Evolutionary conservation across 2,329 filamentous ascomycete genomes (phyloP).

Genomic region (Fusarium piperis): DNA sequence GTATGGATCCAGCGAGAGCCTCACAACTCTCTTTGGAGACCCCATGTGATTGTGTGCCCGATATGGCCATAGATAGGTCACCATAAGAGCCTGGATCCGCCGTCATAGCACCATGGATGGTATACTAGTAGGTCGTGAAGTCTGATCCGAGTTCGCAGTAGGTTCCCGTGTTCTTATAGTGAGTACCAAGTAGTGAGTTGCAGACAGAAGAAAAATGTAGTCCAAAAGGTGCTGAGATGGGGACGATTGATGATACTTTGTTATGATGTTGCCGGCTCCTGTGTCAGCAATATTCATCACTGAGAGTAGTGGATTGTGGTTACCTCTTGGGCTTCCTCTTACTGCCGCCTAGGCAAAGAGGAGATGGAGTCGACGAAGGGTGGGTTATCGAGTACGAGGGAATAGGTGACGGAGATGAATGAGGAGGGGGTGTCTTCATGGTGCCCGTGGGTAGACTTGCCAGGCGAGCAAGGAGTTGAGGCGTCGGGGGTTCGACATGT

Average conservation of each 20-base stretch:
- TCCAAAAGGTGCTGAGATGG: not conserved
- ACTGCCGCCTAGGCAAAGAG: not conserved
- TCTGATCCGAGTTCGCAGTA: not conserved
- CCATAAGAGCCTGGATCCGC: not conserved
- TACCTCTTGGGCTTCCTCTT: not conserved
- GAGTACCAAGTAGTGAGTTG: not conserved
- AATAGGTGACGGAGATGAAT: not conserved
- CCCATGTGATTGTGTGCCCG: not conserved
- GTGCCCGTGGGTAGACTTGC: not conserved
- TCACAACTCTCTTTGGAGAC: not conserved
- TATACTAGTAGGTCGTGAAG: not conserved
- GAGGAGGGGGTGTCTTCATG: not conserved
- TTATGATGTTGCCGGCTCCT: not conserved
- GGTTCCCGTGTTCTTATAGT: not conserved
- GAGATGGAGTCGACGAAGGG: not conserved
- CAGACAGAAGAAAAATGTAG: not conserved
- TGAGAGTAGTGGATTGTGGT: not conserved
- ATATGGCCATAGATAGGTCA: not conserved
- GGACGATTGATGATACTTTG: not conserved
- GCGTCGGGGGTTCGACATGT: not conserved
- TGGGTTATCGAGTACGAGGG: not conserved
- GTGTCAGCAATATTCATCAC: not conserved
- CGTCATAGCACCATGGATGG: not conserved
- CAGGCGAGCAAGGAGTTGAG: not conserved
- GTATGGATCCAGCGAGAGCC: not conserved